These are phyloP conservation scores for Echites panduratus DNA, from an alignment of 257 asterid genomes.

Conservation along the genomic window DNA sequence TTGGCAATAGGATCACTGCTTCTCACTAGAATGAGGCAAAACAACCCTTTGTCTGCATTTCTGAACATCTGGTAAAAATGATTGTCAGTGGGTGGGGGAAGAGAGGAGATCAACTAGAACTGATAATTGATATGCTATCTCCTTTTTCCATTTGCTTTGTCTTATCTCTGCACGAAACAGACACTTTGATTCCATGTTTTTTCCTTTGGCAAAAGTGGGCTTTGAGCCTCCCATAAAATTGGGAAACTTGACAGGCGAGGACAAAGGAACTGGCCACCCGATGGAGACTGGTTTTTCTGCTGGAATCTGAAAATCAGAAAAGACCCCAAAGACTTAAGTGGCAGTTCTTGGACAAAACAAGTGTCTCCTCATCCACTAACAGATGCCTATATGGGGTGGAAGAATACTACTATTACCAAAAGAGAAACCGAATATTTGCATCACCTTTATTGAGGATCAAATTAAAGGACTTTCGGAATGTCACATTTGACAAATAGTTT, in stretches of 20 bases:
- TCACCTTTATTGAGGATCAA: not conserved
- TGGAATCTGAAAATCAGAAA: slow-evolving; percentile 11
- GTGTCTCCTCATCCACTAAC: not conserved
- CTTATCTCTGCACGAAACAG: not conserved
- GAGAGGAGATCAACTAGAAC: not conserved
- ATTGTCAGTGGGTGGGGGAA: no score
- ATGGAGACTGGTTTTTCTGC: not conserved
- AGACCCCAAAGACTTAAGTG: not conserved
- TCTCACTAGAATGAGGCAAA: no score
- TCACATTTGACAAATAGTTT: not conserved
- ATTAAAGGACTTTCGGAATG: not conserved
- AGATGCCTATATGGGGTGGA: not conserved
- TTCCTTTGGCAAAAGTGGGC: not conserved
- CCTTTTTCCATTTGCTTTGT: not conserved
- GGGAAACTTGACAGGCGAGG: not conserved
- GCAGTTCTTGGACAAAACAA: not conserved
- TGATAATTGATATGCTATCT: not conserved
- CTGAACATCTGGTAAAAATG: no score
- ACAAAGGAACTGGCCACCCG: not conserved
- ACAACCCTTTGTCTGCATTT: no score
- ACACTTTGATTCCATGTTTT: not conserved
- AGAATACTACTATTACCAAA: not conserved
- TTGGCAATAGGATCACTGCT: not conserved
- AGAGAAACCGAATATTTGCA: slow-evolving; percentile 9
- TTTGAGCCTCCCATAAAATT: not conserved